These are phyloP conservation scores for Leptographium flavum DNA, from an alignment of 2,329 filamentous ascomycete genomes.

Conservation along the genomic window DNA sequence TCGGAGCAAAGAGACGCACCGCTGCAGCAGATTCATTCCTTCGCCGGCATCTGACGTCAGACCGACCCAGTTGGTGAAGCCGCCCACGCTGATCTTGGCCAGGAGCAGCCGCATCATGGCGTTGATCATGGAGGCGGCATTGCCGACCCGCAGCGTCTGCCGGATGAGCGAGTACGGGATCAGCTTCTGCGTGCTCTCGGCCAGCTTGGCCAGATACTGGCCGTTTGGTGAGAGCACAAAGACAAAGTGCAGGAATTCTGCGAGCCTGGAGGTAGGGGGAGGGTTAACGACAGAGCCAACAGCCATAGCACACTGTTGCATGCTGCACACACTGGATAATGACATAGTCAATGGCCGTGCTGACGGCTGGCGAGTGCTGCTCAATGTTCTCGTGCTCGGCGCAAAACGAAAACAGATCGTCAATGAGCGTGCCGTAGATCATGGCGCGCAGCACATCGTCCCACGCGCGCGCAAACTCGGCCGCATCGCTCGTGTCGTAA, in stretches of 20 bases:
- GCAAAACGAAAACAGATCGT: slow-evolving; percentile 48
- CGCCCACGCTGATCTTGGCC: slow-evolving; percentile 62
- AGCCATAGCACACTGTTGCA: neutral
- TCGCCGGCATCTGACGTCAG: slow-evolving; percentile 57
- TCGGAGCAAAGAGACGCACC: slow-evolving; percentile 14
- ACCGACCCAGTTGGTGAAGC: slow-evolving; percentile 67
- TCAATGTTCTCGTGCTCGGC: slow-evolving; percentile 48
- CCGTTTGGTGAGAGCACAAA: slow-evolving; percentile 63
- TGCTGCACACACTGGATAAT: slow-evolving; percentile 40
- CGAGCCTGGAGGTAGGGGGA: slow-evolving; percentile 33
- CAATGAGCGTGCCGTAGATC: slow-evolving; percentile 53
- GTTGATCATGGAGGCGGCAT: slow-evolving; percentile 70
- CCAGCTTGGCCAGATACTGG: slow-evolving; percentile 55
- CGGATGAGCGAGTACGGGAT: slow-evolving; percentile 58
- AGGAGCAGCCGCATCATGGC: slow-evolving; percentile 59
- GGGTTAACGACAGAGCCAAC: neutral
- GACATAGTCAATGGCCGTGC: slow-evolving; percentile 50
- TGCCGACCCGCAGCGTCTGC: slow-evolving; percentile 62
- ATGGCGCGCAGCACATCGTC: slow-evolving; percentile 50
- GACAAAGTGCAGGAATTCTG: slow-evolving; percentile 59
- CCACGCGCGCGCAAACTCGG: slow-evolving; percentile 50
- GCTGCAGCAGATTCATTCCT: slow-evolving; percentile 67
- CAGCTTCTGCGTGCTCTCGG: slow-evolving; percentile 55
- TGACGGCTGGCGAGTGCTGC: slow-evolving; percentile 44
- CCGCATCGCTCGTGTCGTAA: slow-evolving; percentile 45